Evolutionary conservation across 2,329 filamentous ascomycete genomes (phyloP), one percentile per base, ranked within the genome.

Genomic region (Cryphonectria carpinicola): DNA sequence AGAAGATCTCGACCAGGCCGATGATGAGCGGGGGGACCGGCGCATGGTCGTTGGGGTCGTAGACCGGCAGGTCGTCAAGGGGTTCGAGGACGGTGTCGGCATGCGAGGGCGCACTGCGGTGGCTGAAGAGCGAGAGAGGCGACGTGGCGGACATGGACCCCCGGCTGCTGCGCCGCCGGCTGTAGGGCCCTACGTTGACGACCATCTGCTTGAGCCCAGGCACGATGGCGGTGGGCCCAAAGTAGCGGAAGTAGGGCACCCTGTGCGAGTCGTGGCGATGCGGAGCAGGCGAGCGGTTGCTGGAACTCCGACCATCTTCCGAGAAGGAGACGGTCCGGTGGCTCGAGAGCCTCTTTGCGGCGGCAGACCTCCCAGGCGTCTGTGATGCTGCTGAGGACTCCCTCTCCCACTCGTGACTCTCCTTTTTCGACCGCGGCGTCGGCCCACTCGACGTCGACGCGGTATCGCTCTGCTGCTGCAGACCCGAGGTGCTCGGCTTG

Each of bases 151-250:
- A 88, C 63, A 88, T 86, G 25, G 88, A 90, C 66, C 84, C 85
- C 8, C 82, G 84, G 11, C 84, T 86, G 67, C 89, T 90, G 35
- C 86, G 86, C 35, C 89, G 86, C 71, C 89, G 84, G 71, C 92
- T 90, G 71, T 90, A 87, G 41, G 95, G 89, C 68, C 92, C 90
- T 25, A 81, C 75, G 61, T 80, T 77, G 71, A 92, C 90, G 37
- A 97, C 93, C 93, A 97, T 97, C 79, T 97, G 93, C 80, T 97
- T 97, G 82, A 94, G 97, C 32, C 94, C 94, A 1, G 94, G 94
- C 67, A 96, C 93, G 77, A 97, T 97, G 73, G 94, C 94, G 0
- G 94, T 97, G 0, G 93, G 93, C 0, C 94, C 94, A 78, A 97
- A 96, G 80, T 96, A 97, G 72, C 94, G 87, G 76, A 97, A 97